A percentile compares a stretch with the other conserved stretches of the same genome.
Evolutionary conservation across 1,284 basidiomycete species (phyloP).

Genomic region (Tilletia indica): DNA sequence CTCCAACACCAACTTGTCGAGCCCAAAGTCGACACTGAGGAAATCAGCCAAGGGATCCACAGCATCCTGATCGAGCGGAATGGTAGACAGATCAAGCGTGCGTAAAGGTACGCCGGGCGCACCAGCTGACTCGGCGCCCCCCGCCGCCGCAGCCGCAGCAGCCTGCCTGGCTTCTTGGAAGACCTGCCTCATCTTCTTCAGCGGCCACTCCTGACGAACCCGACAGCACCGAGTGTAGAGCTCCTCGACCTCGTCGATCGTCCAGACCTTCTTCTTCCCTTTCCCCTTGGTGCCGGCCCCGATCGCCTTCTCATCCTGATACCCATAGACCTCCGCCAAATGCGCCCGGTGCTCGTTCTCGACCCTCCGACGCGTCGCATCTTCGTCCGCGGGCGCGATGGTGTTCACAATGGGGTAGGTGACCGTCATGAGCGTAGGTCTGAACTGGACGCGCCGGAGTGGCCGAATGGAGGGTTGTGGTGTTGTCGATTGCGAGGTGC

Average conservation of each 20-base stretch:
- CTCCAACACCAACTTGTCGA: slow-evolving; percentile 48
- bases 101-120: slow-evolving; percentile 25
- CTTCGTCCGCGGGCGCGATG: slow-evolving; percentile 45
- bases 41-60: slow-evolving; percentile 51
- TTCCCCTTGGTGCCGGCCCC: slow-evolving; percentile 1
- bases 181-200: slow-evolving; percentile 48
- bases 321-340: slow-evolving; percentile 30
- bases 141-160: not conserved
- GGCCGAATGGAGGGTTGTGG: slow-evolving; percentile 23
- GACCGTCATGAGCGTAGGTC: slow-evolving; percentile 44
- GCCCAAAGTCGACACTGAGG: slow-evolving; percentile 50
- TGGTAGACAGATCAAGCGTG: slow-evolving; percentile 45
- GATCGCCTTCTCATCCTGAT: not conserved
- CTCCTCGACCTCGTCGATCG: slow-evolving; percentile 39
- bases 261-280: slow-evolving; percentile 18
- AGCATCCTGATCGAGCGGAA: slow-evolving; percentile 39
- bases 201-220: slow-evolving; percentile 50
- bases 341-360: slow-evolving; percentile 44
- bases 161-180: slow-evolving; percentile 40
- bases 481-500: not conserved
- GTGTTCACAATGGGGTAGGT: slow-evolving; percentile 51
- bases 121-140: not conserved
- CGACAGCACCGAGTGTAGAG: slow-evolving; percentile 53
- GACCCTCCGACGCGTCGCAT: slow-evolving; percentile 44
- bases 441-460: slow-evolving; percentile 51